phyloP scores from a whole-genome alignment of 2,329 filamentous ascomycete species.

The Peltaster fructicola region DNA sequence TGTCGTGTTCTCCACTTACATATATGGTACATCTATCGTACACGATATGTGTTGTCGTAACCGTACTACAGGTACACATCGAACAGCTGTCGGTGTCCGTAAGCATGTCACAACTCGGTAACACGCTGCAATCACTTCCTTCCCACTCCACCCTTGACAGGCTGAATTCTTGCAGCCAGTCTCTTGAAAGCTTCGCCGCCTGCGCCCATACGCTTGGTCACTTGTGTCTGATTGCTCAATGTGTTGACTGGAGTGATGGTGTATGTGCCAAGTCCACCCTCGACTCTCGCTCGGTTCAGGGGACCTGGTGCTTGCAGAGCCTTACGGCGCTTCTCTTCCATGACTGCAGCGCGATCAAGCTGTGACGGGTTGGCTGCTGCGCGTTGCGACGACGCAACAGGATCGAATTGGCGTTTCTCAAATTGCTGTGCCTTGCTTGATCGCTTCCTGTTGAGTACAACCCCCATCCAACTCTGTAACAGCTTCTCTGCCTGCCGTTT shows the following conservation, averaged over 20 bases:
- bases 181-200: slow-evolving; percentile 14
- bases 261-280: slow-evolving; percentile 41
- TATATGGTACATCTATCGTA: no score
- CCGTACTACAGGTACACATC: no score
- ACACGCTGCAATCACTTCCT: no score
- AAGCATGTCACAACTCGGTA: no score
- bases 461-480: slow-evolving; percentile 88
- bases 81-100: no score
- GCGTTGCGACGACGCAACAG: slow-evolving; percentile 19
- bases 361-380: slow-evolving; percentile 13
- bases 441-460: slow-evolving; percentile 68
- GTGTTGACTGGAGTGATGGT: slow-evolving; percentile 45
- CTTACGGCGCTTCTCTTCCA: slow-evolving; percentile 33
- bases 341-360: slow-evolving; percentile 22
- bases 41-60: no score
- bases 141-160: background rate
- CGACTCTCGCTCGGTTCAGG: slow-evolving; percentile 40
- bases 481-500: slow-evolving; percentile 86
- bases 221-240: slow-evolving; percentile 14
- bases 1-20: no score
- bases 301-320: slow-evolving; percentile 34
- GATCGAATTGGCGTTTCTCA: slow-evolving; percentile 49
- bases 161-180: slow-evolving; percentile 19
- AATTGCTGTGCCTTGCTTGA: slow-evolving; percentile 90
- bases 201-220: slow-evolving; percentile 11